Conservation (phyloP, 331 rosid species). For the Phaseolus coccineus region DNA sequence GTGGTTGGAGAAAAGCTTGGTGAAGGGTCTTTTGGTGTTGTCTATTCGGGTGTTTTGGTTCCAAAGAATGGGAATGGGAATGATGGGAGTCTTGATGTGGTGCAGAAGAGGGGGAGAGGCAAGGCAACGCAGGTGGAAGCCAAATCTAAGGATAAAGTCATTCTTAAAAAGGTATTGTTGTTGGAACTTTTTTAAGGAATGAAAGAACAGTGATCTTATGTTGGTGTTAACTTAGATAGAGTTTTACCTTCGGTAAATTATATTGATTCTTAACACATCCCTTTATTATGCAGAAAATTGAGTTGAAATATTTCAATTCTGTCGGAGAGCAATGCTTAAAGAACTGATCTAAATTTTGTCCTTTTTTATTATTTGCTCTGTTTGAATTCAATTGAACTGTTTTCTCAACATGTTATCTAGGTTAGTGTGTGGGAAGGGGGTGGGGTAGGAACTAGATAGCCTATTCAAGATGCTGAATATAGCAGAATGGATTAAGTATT, state of each 20-base stretch:
- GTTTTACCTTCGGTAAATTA: background rate
- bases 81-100: conserved; percentile 11
- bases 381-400: conserved; percentile 22
- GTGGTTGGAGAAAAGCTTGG: conserved; percentile 76
- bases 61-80: conserved; percentile 59
- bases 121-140: conserved; percentile 45
- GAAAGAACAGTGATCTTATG: background rate
- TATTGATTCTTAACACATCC: background rate
- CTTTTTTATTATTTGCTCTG: background rate
- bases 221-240: background rate
- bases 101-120: conserved; percentile 53
- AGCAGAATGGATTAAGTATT: background rate
- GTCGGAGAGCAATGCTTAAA: background rate
- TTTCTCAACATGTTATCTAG: background rate
- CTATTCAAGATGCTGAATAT: too few species aligned
- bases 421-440: too few species aligned
- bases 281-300: background rate
- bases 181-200: background rate
- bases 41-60: conserved; percentile 71
- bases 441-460: too few species aligned
- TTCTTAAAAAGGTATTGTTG: conserved; percentile 77
- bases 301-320: background rate
- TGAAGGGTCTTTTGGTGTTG: conserved; percentile 89
- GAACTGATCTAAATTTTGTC: background rate
- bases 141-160: conserved; percentile 72